Conservation (phyloP, 345 rosid genomes). For the Euphorbia lathyris region DNA sequence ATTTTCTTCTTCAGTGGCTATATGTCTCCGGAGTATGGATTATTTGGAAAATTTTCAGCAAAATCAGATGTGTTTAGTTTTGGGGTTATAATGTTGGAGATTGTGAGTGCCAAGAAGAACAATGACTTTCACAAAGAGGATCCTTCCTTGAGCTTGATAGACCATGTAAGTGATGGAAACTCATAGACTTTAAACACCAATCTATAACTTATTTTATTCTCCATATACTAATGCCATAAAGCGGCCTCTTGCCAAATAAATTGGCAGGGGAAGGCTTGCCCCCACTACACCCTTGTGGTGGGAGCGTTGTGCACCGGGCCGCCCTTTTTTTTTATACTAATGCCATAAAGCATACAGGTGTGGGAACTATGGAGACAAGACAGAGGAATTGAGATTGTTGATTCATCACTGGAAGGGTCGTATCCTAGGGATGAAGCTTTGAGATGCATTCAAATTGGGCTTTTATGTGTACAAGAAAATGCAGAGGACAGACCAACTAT, state of each 20-base stretch:
- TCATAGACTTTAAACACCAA: background rate
- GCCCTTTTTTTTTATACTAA: too few species aligned
- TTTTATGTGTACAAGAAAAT: slow-evolving; percentile 10
- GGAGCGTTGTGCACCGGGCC: too few species aligned
- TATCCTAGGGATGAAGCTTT: background rate
- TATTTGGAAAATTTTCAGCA: too few species aligned
- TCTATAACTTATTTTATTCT: background rate
- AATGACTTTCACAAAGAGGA: background rate
- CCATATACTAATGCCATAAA: too few species aligned
- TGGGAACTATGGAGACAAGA: slow-evolving; percentile 18
- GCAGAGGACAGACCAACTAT: slow-evolving; percentile 13
- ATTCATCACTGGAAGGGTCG: background rate
- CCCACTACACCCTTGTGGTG: too few species aligned
- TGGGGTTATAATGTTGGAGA: too few species aligned
- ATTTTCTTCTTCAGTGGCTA: too few species aligned
- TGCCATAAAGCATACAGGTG: slow-evolving; percentile 5
- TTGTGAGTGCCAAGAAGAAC: background rate
- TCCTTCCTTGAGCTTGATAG: background rate
- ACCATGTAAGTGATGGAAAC: background rate
- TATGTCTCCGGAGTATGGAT: too few species aligned
- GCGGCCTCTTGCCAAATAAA: too few species aligned
- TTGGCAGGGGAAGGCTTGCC: too few species aligned
- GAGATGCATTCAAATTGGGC: slow-evolving; percentile 20
- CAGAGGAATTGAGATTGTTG: slow-evolving; percentile 10
- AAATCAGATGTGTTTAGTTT: too few species aligned